A percentile compares a stretch with the other conserved stretches of the same genome.
These are phyloP conservation scores for Diaporthe citri DNA, from an alignment of 2,329 filamentous ascomycete genomes.

Conservation along the genomic window DNA sequence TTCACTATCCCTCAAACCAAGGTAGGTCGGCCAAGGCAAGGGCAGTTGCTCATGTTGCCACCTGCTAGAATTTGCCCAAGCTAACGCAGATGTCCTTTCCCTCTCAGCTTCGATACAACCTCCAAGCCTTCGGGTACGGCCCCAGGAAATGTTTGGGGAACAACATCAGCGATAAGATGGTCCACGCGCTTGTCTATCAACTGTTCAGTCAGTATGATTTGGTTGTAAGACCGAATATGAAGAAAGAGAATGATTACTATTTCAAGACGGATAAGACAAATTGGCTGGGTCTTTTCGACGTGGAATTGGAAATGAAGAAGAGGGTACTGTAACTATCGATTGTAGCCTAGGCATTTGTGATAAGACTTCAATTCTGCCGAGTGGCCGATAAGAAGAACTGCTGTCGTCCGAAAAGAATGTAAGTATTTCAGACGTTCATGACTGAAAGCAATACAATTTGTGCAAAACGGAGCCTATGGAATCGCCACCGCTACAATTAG, in stretches of 20 bases:
- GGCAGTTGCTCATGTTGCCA: too few species aligned
- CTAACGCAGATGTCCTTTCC: neutral
- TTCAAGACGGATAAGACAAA: constrained; percentile 17
- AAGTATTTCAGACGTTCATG: neutral
- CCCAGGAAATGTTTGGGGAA: constrained; percentile 4
- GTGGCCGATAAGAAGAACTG: neutral
- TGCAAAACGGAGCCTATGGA: too few species aligned
- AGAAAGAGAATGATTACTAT: constrained; percentile 21
- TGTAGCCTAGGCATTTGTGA: neutral
- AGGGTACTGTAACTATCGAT: neutral
- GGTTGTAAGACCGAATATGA: constrained; percentile 5
- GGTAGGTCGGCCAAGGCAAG: neutral
- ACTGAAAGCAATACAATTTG: neutral
- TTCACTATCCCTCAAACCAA: constrained; percentile 1
- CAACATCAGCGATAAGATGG: constrained; percentile 19
- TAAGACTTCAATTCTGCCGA: neutral
- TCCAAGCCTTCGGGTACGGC: constrained; percentile 6
- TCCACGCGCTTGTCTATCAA: constrained; percentile 8
- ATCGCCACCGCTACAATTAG: too few species aligned
- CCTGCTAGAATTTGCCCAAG: too few species aligned
- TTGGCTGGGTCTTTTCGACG: constrained; percentile 4
- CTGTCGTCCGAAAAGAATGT: too few species aligned
- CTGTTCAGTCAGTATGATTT: neutral
- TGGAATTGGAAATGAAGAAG: constrained; percentile 1
- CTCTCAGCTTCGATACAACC: constrained; percentile 1